phyloP scores from a whole-genome alignment of 2,329 filamentous ascomycete species.

The Aphanoascus verrucosus region DNA sequence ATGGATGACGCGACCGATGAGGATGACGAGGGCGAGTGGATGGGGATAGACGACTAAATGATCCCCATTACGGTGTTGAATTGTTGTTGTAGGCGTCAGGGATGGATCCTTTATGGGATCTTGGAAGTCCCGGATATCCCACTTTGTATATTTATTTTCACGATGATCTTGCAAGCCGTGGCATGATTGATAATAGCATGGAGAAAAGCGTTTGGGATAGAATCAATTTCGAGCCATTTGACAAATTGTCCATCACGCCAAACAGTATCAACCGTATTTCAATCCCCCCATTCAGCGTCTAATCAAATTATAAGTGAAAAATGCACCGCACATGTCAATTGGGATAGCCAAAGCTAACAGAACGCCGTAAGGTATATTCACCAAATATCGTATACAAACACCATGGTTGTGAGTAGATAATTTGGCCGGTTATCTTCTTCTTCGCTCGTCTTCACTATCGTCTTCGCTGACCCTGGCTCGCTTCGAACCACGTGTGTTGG shows the following conservation, averaged over 20 bases:
- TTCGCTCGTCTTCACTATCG: constrained; percentile 18
- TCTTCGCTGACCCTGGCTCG: constrained; percentile 70
- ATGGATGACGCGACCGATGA: constrained; percentile 22
- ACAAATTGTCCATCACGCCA: neutral
- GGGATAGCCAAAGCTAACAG: neutral
- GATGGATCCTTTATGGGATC: neutral
- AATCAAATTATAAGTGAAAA: neutral
- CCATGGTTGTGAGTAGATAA: neutral
- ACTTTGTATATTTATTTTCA: neutral
- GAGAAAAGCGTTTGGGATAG: neutral
- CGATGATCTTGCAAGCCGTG: neutral
- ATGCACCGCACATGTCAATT: neutral
- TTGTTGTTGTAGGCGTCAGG: neutral
- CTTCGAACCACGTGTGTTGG: constrained; percentile 44
- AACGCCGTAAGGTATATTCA: constrained; percentile 2
- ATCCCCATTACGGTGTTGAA: neutral
- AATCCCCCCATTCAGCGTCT: neutral
- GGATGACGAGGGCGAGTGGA: constrained; percentile 43
- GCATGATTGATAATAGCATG: neutral
- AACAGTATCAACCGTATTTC: neutral
- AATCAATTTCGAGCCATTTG: neutral
- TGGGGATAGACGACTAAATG: constrained; percentile 41
- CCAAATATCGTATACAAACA: neutral
- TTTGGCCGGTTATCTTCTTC: constrained; percentile 9
- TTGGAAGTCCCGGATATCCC: neutral